phyloP scores from a whole-genome alignment of 2,329 filamentous ascomycete species.

The Pezicula neosporulosa region DNA sequence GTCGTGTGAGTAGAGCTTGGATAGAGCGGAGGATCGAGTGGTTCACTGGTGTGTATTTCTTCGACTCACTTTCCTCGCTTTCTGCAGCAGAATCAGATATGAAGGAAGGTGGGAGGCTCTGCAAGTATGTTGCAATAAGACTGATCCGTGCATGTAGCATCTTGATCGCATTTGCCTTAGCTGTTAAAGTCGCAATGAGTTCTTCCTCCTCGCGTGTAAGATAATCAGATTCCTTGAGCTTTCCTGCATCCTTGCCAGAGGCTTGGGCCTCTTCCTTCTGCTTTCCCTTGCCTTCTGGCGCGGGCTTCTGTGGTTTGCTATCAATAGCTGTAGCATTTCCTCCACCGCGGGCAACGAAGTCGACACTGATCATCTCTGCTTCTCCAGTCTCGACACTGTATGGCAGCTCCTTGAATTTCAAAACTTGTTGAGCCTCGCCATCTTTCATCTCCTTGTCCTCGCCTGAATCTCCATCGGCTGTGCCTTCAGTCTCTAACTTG shows the following conservation, averaged over 20 bases:
- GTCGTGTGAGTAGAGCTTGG: slow-evolving; percentile 77
- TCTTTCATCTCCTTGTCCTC: slow-evolving; percentile 75
- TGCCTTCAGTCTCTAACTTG: slow-evolving; percentile 67
- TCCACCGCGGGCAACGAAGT: slow-evolving; percentile 83
- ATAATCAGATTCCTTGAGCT: slow-evolving; percentile 47
- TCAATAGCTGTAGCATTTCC: slow-evolving; percentile 70
- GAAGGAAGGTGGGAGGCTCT: slow-evolving; percentile 65
- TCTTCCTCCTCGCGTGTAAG: slow-evolving; percentile 60
- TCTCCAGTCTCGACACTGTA: slow-evolving; percentile 92
- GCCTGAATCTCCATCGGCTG: slow-evolving; percentile 39
- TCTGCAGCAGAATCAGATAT: slow-evolving; percentile 42
- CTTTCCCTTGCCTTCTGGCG: slow-evolving; percentile 30
- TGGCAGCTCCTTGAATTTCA: slow-evolving; percentile 78
- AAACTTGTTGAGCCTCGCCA: slow-evolving; percentile 46
- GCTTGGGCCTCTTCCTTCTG: slow-evolving; percentile 25
- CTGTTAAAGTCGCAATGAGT: slow-evolving; percentile 65
- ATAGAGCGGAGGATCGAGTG: slow-evolving; percentile 82
- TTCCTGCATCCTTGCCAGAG: slow-evolving; percentile 17
- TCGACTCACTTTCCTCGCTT: slow-evolving; percentile 20
- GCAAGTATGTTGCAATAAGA: slow-evolving; percentile 73
- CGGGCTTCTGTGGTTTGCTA: slow-evolving; percentile 20
- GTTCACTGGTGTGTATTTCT: slow-evolving; percentile 33
- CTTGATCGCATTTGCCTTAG: slow-evolving; percentile 89
- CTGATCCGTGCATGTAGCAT: slow-evolving; percentile 80
- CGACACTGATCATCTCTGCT: slow-evolving; percentile 96